Evolutionary conservation across 768 basidiomycete species (phyloP).

Genomic region (Imleria badia): DNA sequence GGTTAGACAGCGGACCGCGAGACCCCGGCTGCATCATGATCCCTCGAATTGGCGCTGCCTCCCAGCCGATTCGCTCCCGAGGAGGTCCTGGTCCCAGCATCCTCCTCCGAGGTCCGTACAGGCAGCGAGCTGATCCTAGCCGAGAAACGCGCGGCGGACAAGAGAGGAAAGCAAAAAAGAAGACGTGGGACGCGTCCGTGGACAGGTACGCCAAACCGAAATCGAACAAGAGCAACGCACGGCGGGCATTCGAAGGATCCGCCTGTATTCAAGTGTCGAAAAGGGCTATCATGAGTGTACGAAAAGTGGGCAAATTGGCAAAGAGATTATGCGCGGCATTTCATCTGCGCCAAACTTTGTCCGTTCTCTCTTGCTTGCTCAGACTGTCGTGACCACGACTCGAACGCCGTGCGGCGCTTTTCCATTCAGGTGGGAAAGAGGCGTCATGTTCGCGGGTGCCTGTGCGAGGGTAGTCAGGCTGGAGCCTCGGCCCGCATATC

Average conservation of each 20-base stretch:
- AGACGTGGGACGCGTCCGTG: constrained; percentile 56
- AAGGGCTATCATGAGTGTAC: no score
- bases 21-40: constrained; percentile 68
- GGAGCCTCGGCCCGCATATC: no score
- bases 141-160: constrained; percentile 75
- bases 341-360: neutral
- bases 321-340: constrained; percentile 20
- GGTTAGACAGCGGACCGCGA: no score
- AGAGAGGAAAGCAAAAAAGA: constrained; percentile 69
- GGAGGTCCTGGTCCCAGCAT: constrained; percentile 72
- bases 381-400: neutral
- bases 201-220: constrained; percentile 55
- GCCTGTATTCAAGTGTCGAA: constrained; percentile 71
- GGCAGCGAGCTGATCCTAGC: constrained; percentile 80
- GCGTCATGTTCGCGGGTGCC: no score
- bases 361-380: neutral
- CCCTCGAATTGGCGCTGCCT: constrained; percentile 89
- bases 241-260: constrained; percentile 75
- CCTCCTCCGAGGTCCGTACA: constrained; percentile 54
- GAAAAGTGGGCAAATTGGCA: constrained; percentile 17
- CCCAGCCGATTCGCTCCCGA: constrained; percentile 89
- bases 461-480: no score
- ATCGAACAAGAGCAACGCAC: constrained; percentile 44
- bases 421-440: neutral
- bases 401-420: neutral